Evolutionary conservation across 1,284 basidiomycete species (phyloP), one percentile per base, ranked within the genome.

Genomic region (Irpex sp.): DNA sequence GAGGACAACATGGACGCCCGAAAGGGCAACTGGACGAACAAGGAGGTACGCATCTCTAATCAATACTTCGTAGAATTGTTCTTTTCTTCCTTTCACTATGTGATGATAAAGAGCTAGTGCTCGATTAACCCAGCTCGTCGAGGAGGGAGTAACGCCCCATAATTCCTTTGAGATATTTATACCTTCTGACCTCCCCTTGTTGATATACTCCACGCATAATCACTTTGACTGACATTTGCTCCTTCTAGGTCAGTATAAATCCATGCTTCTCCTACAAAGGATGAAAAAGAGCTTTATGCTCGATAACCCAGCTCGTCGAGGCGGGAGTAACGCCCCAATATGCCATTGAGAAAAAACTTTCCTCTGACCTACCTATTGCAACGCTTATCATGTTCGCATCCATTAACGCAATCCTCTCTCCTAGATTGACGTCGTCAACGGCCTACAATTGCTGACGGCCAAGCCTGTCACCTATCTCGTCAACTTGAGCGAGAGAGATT

Each of bases 381-480:
- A 13, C 34, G n/a, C 1, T 58, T 21, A 40, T 65, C 66, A 49
- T 21, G 60, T 55, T 13, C 60, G 3, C 9, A 26, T 37, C 55
- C 36, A 48, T 64, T 64, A 13, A 65, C 57, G 1, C 40, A 26
- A 13, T 66, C 51, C 64, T 58, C 31, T 6, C 36, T 26, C 15
- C 47, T 74, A 98, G 97, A 91, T 99, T 71, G 97, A 98, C 73
- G 89, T 97, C 68, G 93, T 99, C 79, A 99, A 99, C 81, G 79
- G 87, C 57, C 87, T 99, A 60, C 86, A 89, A 71, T 88, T 99
- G 26, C 85, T 99, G 58, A 98, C 97, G 21, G 96, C 97, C 66
- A 99, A 99, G 77, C 94, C 97, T 54, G 95, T 99, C 69, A 98
- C 93, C 62, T 99, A 99, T 81, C 92, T 99, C 57, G 95, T 99